A percentile compares a stretch with the other conserved stretches of the same genome.
These are phyloP conservation scores for Sambucus nigra DNA, from an alignment of 129 eudicot genomes.

Conservation along the genomic window DNA sequence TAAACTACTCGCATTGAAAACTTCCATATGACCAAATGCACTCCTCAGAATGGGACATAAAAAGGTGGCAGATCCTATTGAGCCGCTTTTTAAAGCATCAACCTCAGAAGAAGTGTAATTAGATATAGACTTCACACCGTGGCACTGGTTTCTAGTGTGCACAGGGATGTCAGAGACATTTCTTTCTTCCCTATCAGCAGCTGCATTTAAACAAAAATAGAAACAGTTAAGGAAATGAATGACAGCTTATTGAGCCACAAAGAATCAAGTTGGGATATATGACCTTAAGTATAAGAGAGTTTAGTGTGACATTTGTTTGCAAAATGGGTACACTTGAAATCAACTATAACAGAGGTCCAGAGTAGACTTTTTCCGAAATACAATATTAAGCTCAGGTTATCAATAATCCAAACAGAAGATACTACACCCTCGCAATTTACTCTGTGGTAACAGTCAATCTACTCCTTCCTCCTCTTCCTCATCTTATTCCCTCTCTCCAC, in stretches of 20 bases:
- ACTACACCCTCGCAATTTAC: background rate
- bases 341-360: background rate
- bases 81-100: background rate
- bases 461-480: background rate
- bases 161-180: conserved; percentile 20
- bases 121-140: conserved; percentile 7
- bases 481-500: background rate
- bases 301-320: background rate
- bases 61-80: background rate
- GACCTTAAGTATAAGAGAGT: background rate
- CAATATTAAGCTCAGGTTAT: background rate
- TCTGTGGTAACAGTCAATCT: background rate
- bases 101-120: conserved; percentile 2
- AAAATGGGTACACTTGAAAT: background rate
- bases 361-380: background rate
- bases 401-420: background rate
- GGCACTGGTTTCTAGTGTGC: conserved; percentile 16
- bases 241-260: too few relatives aligned
- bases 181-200: conserved; percentile 16
- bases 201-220: conserved; percentile 3
- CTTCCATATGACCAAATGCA: conserved; percentile 9
- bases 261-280: too few relatives aligned
- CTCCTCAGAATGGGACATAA: conserved; percentile 7
- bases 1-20: background rate
- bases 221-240: background rate